phyloP scores from a whole-genome alignment of 2,329 filamentous ascomycete species.

The Epicoccum sorghinum region DNA sequence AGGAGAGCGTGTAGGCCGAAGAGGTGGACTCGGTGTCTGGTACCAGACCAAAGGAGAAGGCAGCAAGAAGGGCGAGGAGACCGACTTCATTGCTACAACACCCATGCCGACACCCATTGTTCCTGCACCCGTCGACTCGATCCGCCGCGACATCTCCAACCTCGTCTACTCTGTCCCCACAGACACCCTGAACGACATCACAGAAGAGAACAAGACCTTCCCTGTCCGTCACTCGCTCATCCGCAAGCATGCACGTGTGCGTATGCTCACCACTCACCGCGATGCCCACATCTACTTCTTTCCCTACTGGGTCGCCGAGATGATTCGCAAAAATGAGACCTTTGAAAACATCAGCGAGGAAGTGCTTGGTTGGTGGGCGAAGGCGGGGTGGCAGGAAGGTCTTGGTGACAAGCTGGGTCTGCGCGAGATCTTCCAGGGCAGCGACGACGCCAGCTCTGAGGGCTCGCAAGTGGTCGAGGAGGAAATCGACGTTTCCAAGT shows the following conservation, averaged over 20 bases:
- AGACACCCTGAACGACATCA: constrained; percentile 83
- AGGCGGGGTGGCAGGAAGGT: constrained; percentile 86
- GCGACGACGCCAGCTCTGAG: constrained; percentile 46
- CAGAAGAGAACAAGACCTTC: constrained; percentile 74
- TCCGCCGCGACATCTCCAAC: constrained; percentile 73
- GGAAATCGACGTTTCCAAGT: constrained; percentile 59
- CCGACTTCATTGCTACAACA: constrained; percentile 85
- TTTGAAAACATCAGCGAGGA: constrained; percentile 92
- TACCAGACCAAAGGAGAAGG: constrained; percentile 83
- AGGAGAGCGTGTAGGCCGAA: constrained; percentile 64
- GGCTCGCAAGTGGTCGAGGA: constrained; percentile 53
- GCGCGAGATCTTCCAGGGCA: constrained; percentile 65
- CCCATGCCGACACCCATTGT: constrained; percentile 66
- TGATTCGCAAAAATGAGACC: constrained; percentile 77
- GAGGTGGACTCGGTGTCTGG: constrained; percentile 87
- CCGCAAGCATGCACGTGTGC: constrained; percentile 73
- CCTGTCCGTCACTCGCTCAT: constrained; percentile 79
- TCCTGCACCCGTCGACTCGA: constrained; percentile 65
- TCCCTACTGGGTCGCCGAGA: constrained; percentile 87
- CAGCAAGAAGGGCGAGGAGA: constrained; percentile 86
- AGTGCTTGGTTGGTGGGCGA: constrained; percentile 93
- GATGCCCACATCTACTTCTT: constrained; percentile 96
- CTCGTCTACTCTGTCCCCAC: constrained; percentile 87
- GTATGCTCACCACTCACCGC: constrained; percentile 81
- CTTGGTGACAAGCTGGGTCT: constrained; percentile 79